Evolutionary conservation across 805 yeast genomes (phyloP).

Genomic region (Tetrapisispora fleetii): DNA sequence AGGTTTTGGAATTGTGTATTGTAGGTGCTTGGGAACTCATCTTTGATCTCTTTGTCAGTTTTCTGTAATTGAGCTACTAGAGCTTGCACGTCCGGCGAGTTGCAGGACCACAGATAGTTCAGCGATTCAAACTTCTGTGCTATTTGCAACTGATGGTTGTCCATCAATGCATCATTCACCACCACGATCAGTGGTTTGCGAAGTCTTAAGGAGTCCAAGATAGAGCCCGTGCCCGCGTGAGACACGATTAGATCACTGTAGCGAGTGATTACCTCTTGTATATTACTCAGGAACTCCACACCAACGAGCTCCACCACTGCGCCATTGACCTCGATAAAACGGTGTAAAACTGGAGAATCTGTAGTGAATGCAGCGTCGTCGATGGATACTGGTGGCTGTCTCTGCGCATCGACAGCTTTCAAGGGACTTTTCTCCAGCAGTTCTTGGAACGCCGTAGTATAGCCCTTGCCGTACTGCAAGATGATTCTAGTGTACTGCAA

Average conservation of each 20-base stretch:
- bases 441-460: slow-evolving; percentile 13
- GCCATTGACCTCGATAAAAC: not conserved
- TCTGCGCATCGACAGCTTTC: not conserved
- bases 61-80: slow-evolving; percentile 7
- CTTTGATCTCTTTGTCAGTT: slow-evolving; percentile 3
- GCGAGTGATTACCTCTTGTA: slow-evolving; percentile 7
- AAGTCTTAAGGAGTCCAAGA: slow-evolving; percentile 60
- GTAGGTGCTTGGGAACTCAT: slow-evolving; percentile 10
- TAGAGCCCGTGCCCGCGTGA: slow-evolving; percentile 91
- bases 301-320: slow-evolving; percentile 6
- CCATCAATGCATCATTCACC: slow-evolving; percentile 64
- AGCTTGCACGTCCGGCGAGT: slow-evolving; percentile 5
- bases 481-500: slow-evolving; percentile 35
- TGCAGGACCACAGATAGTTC: slow-evolving; percentile 24
- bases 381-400: not conserved
- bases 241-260: slow-evolving; percentile 59
- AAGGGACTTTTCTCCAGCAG: not conserved
- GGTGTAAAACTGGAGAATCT: not conserved
- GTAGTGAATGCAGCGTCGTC: not conserved
- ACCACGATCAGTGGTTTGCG: slow-evolving; percentile 56
- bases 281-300: slow-evolving; percentile 7
- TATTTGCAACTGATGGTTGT: slow-evolving; percentile 76
- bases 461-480: slow-evolving; percentile 52
- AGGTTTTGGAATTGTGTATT: slow-evolving; percentile 11
- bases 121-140: slow-evolving; percentile 43